These are phyloP conservation scores for Rhynchosporium graminicola DNA, from an alignment of 2,329 filamentous ascomycete genomes.

Conservation along the genomic window DNA sequence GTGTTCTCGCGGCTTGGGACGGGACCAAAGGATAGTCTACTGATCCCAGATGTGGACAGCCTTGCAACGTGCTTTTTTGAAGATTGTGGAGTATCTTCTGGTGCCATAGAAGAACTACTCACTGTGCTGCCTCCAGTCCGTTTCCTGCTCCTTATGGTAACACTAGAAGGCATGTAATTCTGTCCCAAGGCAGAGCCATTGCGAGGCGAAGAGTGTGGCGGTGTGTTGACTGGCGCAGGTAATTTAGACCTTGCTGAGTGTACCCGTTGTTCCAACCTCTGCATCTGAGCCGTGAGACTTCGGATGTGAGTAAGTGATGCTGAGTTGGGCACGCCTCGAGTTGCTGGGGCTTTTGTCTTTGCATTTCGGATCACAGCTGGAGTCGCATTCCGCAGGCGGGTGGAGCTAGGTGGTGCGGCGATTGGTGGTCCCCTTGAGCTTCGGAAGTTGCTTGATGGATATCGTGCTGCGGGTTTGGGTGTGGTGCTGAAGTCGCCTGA, in stretches of 20 bases:
- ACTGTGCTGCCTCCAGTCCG: slow-evolving; percentile 56
- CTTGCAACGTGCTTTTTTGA: slow-evolving; percentile 55
- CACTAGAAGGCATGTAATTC: slow-evolving; percentile 53
- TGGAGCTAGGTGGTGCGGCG: slow-evolving; percentile 26
- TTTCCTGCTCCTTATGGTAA: slow-evolving; percentile 70
- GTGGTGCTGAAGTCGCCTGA: slow-evolving; percentile 56
- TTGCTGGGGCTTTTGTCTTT: slow-evolving; percentile 46
- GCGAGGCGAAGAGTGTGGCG: slow-evolving; percentile 79
- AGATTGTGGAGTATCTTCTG: slow-evolving; percentile 35
- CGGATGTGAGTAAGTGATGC: slow-evolving; percentile 90
- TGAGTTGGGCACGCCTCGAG: slow-evolving; percentile 51
- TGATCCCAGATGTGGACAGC: slow-evolving; percentile 62
- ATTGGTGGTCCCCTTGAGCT: slow-evolving; percentile 32
- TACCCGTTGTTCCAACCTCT: slow-evolving; percentile 90
- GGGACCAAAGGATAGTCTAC: slow-evolving; percentile 63
- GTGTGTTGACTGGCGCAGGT: slow-evolving; percentile 75
- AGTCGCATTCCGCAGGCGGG: slow-evolving; percentile 37
- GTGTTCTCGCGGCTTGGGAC: slow-evolving; percentile 52
- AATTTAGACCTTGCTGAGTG: slow-evolving; percentile 90
- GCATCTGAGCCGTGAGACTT: slow-evolving; percentile 93
- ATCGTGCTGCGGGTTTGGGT: slow-evolving; percentile 48
- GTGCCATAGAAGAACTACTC: slow-evolving; percentile 35
- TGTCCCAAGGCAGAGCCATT: slow-evolving; percentile 44
- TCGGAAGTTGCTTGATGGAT: slow-evolving; percentile 29
- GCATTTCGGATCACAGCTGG: slow-evolving; percentile 43